These are phyloP conservation scores for Solanum ahanhuiri DNA, from an alignment of 257 asterid genomes.

Conservation along the genomic window DNA sequence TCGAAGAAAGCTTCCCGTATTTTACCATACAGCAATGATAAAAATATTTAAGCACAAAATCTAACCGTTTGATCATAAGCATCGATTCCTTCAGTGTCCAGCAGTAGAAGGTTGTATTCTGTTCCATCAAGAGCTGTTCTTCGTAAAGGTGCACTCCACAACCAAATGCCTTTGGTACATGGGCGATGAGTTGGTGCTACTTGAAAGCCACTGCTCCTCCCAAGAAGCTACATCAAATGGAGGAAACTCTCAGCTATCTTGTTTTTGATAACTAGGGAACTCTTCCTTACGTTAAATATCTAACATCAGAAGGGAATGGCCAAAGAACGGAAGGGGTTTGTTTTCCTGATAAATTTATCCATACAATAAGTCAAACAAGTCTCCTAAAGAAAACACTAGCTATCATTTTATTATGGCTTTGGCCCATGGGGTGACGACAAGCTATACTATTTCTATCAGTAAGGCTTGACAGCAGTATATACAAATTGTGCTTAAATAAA, in stretches of 20 bases:
- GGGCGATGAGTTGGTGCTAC: constrained; percentile 98
- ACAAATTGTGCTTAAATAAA: not conserved
- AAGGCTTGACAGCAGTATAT: not conserved
- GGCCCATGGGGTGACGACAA: not conserved
- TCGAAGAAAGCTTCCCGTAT: not conserved
- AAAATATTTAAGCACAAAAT: constrained; percentile 9
- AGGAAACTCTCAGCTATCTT: not conserved
- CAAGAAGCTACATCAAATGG: constrained; percentile 66
- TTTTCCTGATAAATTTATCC: not conserved
- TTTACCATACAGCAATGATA: not conserved
- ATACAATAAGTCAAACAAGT: not conserved
- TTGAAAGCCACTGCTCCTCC: constrained; percentile 97
- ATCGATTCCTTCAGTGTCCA: constrained; percentile 97
- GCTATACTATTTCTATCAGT: not conserved
- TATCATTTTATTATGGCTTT: not conserved
- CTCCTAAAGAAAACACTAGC: not conserved
- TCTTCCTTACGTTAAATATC: not conserved
- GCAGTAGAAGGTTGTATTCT: constrained; percentile 78
- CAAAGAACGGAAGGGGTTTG: not conserved
- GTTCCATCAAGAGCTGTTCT: constrained; percentile 98
- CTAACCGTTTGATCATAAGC: constrained; percentile 99
- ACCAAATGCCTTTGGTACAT: constrained; percentile 98
- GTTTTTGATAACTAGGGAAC: not conserved
- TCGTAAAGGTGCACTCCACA: constrained; percentile 90
- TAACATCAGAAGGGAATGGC: not conserved